These are phyloP conservation scores for Capronia americana DNA, from an alignment of 2,329 filamentous ascomycete species.

Conservation along the genomic window DNA sequence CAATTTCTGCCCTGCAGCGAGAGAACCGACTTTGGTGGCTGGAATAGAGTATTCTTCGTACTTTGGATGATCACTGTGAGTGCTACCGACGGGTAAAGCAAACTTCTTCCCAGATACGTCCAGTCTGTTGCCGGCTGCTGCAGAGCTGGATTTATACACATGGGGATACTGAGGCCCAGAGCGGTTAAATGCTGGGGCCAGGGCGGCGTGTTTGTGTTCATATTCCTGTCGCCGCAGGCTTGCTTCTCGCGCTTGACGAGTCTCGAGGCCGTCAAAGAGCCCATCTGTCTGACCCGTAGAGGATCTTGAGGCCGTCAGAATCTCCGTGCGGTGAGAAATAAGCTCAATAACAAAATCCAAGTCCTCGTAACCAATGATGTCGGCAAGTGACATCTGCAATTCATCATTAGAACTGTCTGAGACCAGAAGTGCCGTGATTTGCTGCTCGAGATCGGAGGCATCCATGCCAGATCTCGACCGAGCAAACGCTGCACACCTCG, in stretches of 20 bases:
- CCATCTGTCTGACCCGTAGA: slow-evolving; percentile 50
- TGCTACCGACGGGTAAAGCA: slow-evolving; percentile 76
- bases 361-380: slow-evolving; percentile 91
- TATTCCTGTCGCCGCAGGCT: slow-evolving; percentile 76
- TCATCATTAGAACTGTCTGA: slow-evolving; percentile 79
- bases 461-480: slow-evolving; percentile 70
- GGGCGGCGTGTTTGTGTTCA: slow-evolving; percentile 77
- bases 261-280: slow-evolving; percentile 67
- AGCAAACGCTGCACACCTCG: slow-evolving; percentile 72
- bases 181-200: slow-evolving; percentile 74
- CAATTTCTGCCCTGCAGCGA: slow-evolving; percentile 75
- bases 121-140: slow-evolving; percentile 84
- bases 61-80: slow-evolving; percentile 72
- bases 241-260: slow-evolving; percentile 77
- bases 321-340: slow-evolving; percentile 75
- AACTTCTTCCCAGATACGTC: slow-evolving; percentile 82
- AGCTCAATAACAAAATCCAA: slow-evolving; percentile 91
- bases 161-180: slow-evolving; percentile 84
- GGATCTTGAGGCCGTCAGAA: slow-evolving; percentile 57
- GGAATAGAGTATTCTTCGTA: slow-evolving; percentile 93
- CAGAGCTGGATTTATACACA: slow-evolving; percentile 74
- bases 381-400: slow-evolving; percentile 86
- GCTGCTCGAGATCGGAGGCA: slow-evolving; percentile 73
- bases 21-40: slow-evolving; percentile 75
- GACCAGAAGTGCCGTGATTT: slow-evolving; percentile 75